phyloP scores from a whole-genome alignment of 75 land plant genomes.

The Pinus albicaulis region DNA sequence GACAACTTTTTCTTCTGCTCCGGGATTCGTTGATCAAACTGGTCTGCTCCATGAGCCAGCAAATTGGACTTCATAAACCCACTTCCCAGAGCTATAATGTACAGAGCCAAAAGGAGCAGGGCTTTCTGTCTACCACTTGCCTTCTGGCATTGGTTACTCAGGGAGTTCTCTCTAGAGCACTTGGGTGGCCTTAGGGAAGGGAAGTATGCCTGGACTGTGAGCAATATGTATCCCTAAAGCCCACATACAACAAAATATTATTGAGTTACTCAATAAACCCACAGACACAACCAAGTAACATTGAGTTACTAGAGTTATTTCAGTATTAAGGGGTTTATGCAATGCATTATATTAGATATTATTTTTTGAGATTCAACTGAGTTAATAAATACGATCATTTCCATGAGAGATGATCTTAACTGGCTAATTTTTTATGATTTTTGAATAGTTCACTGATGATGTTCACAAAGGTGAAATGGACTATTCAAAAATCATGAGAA shows the following conservation, averaged over 20 bases:
- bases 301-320: no score
- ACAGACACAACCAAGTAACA: no score
- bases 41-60: slow-evolving; percentile 54
- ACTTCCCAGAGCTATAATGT: slow-evolving; percentile 41
- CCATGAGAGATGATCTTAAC: no score
- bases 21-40: slow-evolving; percentile 30
- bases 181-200: slow-evolving; percentile 37
- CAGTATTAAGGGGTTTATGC: no score
- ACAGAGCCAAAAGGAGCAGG: slow-evolving; percentile 27
- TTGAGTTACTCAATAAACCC: background rate
- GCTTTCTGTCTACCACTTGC: slow-evolving; percentile 15
- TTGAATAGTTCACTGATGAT: no score
- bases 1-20: background rate
- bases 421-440: no score
- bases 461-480: no score
- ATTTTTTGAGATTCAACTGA: no score
- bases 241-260: background rate
- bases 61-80: slow-evolving; percentile 46
- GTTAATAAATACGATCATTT: no score
- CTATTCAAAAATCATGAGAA: no score
- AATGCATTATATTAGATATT: no score
- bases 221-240: slow-evolving; percentile 44
- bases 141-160: slow-evolving; percentile 1
- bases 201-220: slow-evolving; percentile 49
- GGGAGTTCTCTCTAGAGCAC: background rate